Conservation (phyloP, 1,284 basidiomycete species). For the Ustilago curta region DNA sequence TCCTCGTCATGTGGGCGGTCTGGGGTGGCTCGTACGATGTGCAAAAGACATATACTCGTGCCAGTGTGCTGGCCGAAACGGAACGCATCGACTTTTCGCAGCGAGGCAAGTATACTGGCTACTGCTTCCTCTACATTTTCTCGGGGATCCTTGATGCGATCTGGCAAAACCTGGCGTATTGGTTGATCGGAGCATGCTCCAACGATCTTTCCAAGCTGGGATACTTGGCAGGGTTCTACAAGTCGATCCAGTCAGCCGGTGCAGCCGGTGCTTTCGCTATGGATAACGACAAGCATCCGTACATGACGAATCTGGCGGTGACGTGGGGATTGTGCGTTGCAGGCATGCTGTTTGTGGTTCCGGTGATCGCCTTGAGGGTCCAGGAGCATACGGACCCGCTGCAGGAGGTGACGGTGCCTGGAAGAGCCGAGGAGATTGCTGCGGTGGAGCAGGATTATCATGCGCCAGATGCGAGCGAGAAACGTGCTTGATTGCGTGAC, state of each 20-base stretch:
- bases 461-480: conserved; percentile 16
- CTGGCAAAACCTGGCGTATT: conserved; percentile 57
- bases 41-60: conserved; percentile 58
- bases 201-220: conserved; percentile 63
- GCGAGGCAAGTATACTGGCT: conserved; percentile 43
- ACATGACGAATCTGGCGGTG: conserved; percentile 60
- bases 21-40: conserved; percentile 63
- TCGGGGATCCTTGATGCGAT: conserved; percentile 55
- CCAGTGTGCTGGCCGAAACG: conserved; percentile 15
- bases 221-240: conserved; percentile 61
- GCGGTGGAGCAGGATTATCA: conserved; percentile 15
- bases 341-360: conserved; percentile 53
- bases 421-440: conserved; percentile 53
- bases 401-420: conserved; percentile 53
- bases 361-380: conserved; percentile 54
- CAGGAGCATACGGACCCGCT: conserved; percentile 53
- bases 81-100: conserved; percentile 47
- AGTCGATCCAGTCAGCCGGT: conserved; percentile 61
- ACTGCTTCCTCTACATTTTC: conserved; percentile 62
- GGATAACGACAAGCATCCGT: conserved; percentile 53
- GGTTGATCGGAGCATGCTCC: conserved; percentile 59
- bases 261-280: conserved; percentile 56
- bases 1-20: conserved; percentile 56
- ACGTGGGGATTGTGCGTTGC: conserved; percentile 59
- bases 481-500: conserved; percentile 9